Conservation (phyloP, 495 filamentous ascomycete species). For the Neurospora sp. region DNA sequence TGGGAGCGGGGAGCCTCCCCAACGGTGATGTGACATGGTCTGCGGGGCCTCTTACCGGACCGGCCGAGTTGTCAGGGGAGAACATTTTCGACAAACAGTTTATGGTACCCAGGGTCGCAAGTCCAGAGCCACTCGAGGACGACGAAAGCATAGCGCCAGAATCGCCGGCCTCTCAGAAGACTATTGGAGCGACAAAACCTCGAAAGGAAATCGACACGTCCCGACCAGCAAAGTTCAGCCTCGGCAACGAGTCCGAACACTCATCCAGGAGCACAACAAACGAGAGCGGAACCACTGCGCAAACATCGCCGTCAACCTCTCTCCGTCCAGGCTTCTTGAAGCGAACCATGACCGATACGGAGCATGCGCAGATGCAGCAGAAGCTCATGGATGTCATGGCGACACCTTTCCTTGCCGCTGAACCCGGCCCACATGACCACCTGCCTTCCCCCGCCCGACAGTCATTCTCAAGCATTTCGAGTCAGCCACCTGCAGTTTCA, state of each 20-base stretch:
- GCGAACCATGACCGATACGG: constrained; percentile 78
- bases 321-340: constrained; percentile 61
- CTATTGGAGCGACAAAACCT: background rate
- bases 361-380: constrained; percentile 57
- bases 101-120: constrained; percentile 36
- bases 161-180: background rate
- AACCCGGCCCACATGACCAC: constrained; percentile 36
- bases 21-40: constrained; percentile 30
- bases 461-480: constrained; percentile 22
- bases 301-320: constrained; percentile 43
- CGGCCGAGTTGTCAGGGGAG: constrained; percentile 50
- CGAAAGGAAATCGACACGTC: background rate
- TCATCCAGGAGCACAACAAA: constrained; percentile 48
- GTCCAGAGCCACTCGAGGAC: constrained; percentile 35
- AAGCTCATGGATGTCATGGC: constrained; percentile 84
- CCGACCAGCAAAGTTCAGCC: constrained; percentile 8
- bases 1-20: constrained; percentile 44
- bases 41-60: constrained; percentile 63
- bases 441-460: constrained; percentile 33
- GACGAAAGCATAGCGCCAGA: background rate
- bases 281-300: constrained; percentile 42
- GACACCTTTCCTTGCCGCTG: constrained; percentile 58
- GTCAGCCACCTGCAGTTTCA: constrained; percentile 21
- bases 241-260: constrained; percentile 31
- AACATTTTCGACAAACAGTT: constrained; percentile 81